Percentiles rank a stretch among this genome's conserved stretches.
phyloP scores from a whole-genome alignment of 2,329 filamentous ascomycete genomes.

The Sphaerulina populicola region DNA sequence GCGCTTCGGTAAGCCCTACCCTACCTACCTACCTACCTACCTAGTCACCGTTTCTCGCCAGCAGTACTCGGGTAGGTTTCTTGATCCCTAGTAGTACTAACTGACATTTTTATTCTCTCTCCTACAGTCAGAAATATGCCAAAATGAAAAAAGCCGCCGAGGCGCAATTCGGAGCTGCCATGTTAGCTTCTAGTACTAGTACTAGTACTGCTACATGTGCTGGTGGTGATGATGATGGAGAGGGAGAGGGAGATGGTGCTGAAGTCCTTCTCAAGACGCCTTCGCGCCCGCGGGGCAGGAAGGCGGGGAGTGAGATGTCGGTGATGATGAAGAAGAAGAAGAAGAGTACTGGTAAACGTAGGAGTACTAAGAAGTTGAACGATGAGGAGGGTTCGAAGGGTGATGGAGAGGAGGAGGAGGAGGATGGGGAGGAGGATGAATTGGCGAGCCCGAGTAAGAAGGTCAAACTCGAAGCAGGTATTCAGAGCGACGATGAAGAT shows the following conservation, averaged over 20 bases:
- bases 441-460: slow-evolving; percentile 7
- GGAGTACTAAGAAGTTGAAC: slow-evolving; percentile 10
- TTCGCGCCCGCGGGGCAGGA: slow-evolving; percentile 14
- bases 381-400: neutral
- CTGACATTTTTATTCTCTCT: neutral
- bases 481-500: slow-evolving; percentile 8
- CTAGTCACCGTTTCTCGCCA: neutral
- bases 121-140: slow-evolving; percentile 23
- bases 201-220: too few relatives aligned
- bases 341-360: slow-evolving; percentile 19
- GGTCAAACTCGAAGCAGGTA: slow-evolving; percentile 11
- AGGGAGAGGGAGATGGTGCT: too few relatives aligned
- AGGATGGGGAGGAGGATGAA: slow-evolving; percentile 14
- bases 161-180: slow-evolving; percentile 14
- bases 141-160: slow-evolving; percentile 20
- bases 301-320: slow-evolving; percentile 10
- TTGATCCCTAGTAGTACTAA: neutral
- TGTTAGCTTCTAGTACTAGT: too few relatives aligned
- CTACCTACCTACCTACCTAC: too few relatives aligned
- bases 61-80: too few relatives aligned
- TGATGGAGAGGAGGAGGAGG: slow-evolving; percentile 1
- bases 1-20: slow-evolving; percentile 14
- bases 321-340: too few relatives aligned
- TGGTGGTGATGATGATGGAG: too few relatives aligned
- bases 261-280: slow-evolving; percentile 11